phyloP scores from a whole-genome alignment of 768 basidiomycete species.

The Melanogaster broomeanus region DNA sequence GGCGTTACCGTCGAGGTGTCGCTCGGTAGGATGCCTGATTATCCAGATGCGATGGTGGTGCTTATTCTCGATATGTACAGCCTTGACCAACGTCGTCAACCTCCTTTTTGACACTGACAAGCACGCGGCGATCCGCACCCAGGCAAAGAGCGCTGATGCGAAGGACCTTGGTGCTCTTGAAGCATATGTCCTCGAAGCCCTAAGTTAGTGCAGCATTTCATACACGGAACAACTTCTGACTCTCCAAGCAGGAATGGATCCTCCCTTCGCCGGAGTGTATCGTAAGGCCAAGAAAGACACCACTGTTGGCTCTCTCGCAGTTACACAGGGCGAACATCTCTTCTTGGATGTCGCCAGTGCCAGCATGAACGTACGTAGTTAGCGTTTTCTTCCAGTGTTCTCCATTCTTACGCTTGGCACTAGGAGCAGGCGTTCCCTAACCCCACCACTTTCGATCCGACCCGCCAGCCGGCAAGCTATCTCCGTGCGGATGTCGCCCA shows the following conservation, averaged over 20 bases:
- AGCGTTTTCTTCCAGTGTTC: neutral
- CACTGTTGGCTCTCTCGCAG: constrained; percentile 39
- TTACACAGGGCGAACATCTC: constrained; percentile 52
- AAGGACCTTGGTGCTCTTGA: constrained; percentile 44
- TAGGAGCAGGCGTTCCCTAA: constrained; percentile 56
- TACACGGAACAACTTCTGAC: constrained; percentile 2
- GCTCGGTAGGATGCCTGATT: constrained; percentile 50
- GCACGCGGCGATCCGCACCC: constrained; percentile 37
- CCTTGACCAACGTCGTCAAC: constrained; percentile 66
- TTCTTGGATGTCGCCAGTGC: constrained; percentile 66
- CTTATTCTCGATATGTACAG: constrained; percentile 34
- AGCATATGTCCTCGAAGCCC: constrained; percentile 65
- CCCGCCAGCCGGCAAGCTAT: constrained; percentile 46
- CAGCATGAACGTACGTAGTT: constrained; percentile 52
- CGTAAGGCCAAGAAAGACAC: constrained; percentile 53
- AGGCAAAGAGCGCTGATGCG: constrained; percentile 30
- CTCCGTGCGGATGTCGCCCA: constrained; percentile 51
- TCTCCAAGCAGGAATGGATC: constrained; percentile 57
- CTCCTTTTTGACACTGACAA: constrained; percentile 56
- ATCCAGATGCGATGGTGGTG: neutral
- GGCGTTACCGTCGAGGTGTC: constrained; percentile 67
- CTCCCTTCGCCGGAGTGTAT: constrained; percentile 69
- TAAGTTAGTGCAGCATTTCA: constrained; percentile 51
- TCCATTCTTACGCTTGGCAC: neutral
- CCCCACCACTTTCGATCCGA: constrained; percentile 44